Conservation (phyloP, 345 rosid genomes). For the Mangifera indica region DNA sequence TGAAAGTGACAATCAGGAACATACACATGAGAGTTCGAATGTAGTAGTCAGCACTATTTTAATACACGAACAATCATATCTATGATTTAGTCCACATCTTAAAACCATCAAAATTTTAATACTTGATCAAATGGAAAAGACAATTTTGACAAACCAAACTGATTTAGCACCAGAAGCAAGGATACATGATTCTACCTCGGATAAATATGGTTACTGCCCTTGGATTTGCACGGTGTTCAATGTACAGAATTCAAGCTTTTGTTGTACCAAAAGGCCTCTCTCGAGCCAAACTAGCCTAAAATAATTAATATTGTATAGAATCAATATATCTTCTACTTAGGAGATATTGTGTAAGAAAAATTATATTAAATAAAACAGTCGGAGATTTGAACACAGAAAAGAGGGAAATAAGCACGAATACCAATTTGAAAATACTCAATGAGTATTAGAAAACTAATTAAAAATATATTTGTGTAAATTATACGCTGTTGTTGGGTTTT, state of each 20-base stretch:
- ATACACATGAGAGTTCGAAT: background rate
- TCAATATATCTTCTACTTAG: constrained; percentile 3
- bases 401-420: background rate
- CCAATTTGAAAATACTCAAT: background rate
- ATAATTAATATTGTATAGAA: no score
- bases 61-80: no score
- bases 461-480: no score
- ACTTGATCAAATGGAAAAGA: background rate
- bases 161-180: background rate
- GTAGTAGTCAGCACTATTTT: background rate
- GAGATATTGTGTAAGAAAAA: background rate
- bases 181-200: constrained; percentile 57
- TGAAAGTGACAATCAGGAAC: background rate
- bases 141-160: constrained; percentile 2
- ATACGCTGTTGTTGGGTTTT: background rate
- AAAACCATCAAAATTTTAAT: background rate
- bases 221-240: constrained; percentile 79
- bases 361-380: background rate
- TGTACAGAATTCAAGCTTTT: constrained; percentile 72
- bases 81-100: background rate
- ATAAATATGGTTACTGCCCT: constrained; percentile 85
- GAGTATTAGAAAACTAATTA: background rate
- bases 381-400: background rate
- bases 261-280: constrained; percentile 82
- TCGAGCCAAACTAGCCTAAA: constrained; percentile 89